Evolutionary conservation across 2,329 filamentous ascomycete species (phyloP), one percentile per base, ranked within the genome.

Genomic region (Ophiocordyceps camponoti-leonardi): DNA sequence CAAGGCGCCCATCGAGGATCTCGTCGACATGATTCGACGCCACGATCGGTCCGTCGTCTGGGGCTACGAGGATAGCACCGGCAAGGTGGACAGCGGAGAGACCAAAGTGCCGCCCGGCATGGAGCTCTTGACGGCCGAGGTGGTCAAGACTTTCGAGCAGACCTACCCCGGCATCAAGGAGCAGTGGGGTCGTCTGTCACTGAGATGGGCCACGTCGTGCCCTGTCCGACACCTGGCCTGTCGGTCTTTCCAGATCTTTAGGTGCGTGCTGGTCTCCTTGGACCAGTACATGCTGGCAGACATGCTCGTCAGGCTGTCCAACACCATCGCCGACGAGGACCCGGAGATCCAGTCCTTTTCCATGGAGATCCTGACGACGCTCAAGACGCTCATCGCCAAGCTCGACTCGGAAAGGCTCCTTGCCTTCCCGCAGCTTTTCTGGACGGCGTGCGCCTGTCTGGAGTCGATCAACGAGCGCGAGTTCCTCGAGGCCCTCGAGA

Each of bases 401-500:
- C 67, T 96, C 26, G 81, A 88, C 19, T 72, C 83, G 0, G 75
- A 83, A 35, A 83, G 88, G 58, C 71, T 98, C 2, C 64, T 94
- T 43, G 79, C 80, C n/a, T 95, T 94, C 52, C 92, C 92, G 2
- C 90, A 96, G 56, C 69, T 98, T 1, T 96, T 98, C 63, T 98
- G 93, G 93, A 94, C 90, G 0, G 94, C 86, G 0, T 95, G 88
- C 55, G 92, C 92, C 12, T 98, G 92, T 58, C 67, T 98, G 19
- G 88, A 96, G 56, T 96, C 92, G 0, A 94, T 96, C 56, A 94
- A 96, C 51, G 93, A 98, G 62, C 77, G 82, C 20, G 92, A 98
- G 57, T 98, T 94, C 50, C 75, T 92, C 49, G 92, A 95, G 58
- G 87, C 85, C 20, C 69, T 95, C 13, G 81, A 84, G 45, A 95